phyloP scores from a whole-genome alignment of 495 filamentous ascomycete genomes.

The Cryomyces antarcticus region DNA sequence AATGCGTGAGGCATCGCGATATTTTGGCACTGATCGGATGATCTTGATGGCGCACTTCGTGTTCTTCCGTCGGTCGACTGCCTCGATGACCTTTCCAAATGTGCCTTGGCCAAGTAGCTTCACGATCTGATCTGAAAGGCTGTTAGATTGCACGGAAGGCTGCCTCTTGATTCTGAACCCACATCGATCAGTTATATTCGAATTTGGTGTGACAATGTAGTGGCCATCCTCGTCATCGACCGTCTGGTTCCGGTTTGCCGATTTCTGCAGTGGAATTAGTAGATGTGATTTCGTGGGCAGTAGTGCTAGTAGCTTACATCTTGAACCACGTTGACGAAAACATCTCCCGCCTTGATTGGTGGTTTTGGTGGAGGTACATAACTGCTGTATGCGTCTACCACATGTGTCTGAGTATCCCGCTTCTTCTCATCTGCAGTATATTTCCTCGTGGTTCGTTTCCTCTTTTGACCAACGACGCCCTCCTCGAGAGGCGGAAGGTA shows the following conservation, averaged over 20 bases:
- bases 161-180: constrained; percentile 20
- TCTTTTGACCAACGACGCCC: constrained; percentile 45
- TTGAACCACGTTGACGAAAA: constrained; percentile 56
- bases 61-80: constrained; percentile 53
- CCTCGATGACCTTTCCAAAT: constrained; percentile 94
- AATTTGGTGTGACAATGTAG: constrained; percentile 74
- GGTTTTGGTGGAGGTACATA: constrained; percentile 77
- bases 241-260: constrained; percentile 30
- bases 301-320: constrained; percentile 46
- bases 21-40: constrained; percentile 94
- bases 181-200: constrained; percentile 76
- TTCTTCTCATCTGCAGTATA: constrained; percentile 52
- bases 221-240: constrained; percentile 94
- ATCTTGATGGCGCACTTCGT: constrained; percentile 79
- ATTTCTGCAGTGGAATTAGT: constrained; percentile 15
- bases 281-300: no score
- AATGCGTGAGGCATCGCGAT: constrained; percentile 90
- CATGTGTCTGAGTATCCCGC: constrained; percentile 42
- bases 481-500: constrained; percentile 23
- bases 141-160: background rate
- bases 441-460: constrained; percentile 64
- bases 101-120: constrained; percentile 88
- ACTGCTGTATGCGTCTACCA: constrained; percentile 47
- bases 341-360: constrained; percentile 78
- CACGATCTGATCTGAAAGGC: constrained; percentile 52